Base-by-base conservation (phyloP, 148 eudicot species). In the Suaeda aralocaspica region DNA sequence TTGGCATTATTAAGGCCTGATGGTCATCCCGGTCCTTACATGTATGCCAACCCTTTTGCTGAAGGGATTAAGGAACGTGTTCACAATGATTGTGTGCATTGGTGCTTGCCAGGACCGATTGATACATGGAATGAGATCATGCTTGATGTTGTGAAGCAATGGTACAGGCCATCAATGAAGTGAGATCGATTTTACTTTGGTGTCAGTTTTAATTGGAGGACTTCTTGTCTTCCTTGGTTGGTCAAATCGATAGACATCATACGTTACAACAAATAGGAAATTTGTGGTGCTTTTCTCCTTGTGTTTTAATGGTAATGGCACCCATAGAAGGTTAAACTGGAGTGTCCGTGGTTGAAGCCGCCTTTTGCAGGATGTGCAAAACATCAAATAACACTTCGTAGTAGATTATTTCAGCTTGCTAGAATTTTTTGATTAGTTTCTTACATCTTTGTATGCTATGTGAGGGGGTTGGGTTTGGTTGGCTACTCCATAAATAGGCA, bases 61-160 rank as follows among this genome's bases (percentile, higher is more conserved):
- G 81, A 86, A 67, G 98, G 98, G 51, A 74, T 87, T 24, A 19
- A 56, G 14, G 91, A 89, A 36, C 79, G 83, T 1, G 88, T 94
- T 34, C 97, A 84, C 44, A 89, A 91, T 68, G 98, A 94, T 46
- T 94, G 98, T 50, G 92, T 91, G 42, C 94, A 93, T 79, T 93
- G 96, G 96, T 93, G 98, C 73, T 70, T 93, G 39, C 98, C 96
- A 0, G 98, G 98, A 2, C 85, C 96, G 0, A 85, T 90, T 2
- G 98, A 93, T 79, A 80, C 95, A 1, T 93, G 98, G 98, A 93
- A 90, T 50, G 92, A 90, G 88, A 87, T 93, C 29, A 77, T 90
- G 85, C 71, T 93, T 0, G 90, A 85, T 74, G 46, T 88, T 18
- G 80, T 85, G 80, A 92, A 74, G 82, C 75, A 83, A 78, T 88